A percentile compares a stretch with the other conserved stretches of the same genome.
Conservation (phyloP, 2,329 filamentous ascomycete genomes). For the Aspergillus quadricinctus region DNA sequence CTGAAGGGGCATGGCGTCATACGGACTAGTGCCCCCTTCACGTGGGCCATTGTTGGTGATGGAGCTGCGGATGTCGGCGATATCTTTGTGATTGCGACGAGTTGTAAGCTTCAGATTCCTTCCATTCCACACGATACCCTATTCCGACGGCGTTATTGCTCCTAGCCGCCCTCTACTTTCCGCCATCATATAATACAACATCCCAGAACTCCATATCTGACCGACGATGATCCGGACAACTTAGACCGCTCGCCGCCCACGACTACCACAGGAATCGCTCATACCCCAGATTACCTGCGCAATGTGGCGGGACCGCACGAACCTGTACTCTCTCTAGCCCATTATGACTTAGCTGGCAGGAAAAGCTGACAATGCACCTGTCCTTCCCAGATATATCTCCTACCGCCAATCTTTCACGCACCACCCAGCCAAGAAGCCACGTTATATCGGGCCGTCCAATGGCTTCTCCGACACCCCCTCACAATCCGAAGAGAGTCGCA, state of each 20-base stretch:
- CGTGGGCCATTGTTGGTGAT: conserved; percentile 14
- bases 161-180: background rate
- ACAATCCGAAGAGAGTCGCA: conserved; percentile 66
- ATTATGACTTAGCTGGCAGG: background rate
- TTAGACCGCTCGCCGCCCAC: conserved; percentile 14
- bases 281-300: conserved; percentile 46
- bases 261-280: conserved; percentile 13
- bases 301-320: conserved; percentile 99
- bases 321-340: conserved; percentile 61
- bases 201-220: background rate
- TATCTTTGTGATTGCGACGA: background rate
- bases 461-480: conserved; percentile 58
- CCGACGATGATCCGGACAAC: conserved; percentile 13
- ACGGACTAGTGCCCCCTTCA: conserved; percentile 10
- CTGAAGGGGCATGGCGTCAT: conserved; percentile 13
- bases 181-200: background rate
- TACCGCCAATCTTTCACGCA: conserved; percentile 98
- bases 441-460: conserved; percentile 58
- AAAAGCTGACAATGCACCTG: conserved; percentile 10
- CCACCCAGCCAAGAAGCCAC: conserved; percentile 81
- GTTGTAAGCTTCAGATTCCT: background rate
- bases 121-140: too few species aligned
- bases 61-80: conserved; percentile 8
- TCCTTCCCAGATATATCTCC: conserved; percentile 74
- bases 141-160: background rate